Evolutionary conservation across 2,329 filamentous ascomycete genomes (phyloP).

Genomic region (Aureobasidium lini): DNA sequence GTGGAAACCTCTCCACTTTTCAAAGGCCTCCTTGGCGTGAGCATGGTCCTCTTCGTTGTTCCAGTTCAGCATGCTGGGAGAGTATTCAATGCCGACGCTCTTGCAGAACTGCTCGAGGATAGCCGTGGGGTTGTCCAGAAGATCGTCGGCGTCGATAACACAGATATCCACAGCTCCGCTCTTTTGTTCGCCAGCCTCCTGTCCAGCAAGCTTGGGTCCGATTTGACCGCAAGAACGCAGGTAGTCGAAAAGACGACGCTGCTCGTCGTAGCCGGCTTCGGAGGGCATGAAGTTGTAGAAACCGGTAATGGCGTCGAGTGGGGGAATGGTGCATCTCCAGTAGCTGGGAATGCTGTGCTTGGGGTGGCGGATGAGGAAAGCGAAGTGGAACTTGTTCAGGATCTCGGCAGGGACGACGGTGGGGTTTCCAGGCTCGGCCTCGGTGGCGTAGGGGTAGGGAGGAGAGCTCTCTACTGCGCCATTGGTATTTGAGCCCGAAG

Average conservation of each 20-base stretch:
- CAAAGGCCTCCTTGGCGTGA: conserved; percentile 67
- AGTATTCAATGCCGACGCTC: conserved; percentile 70
- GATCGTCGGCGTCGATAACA: conserved; percentile 86
- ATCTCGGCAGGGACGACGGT: conserved; percentile 71
- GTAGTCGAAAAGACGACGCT: conserved; percentile 82
- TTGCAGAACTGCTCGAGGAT: conserved; percentile 75
- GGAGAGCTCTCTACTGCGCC: conserved; percentile 23
- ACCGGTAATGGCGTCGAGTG: conserved; percentile 71
- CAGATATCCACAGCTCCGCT: conserved; percentile 56
- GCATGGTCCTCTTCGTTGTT: conserved; percentile 63
- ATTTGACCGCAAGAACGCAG: conserved; percentile 62
- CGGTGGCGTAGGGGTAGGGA: conserved; percentile 53
- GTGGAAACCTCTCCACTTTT: conserved; percentile 97
- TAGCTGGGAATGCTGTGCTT: conserved; percentile 85
- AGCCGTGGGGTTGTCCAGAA: conserved; percentile 74
- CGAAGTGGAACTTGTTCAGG: conserved; percentile 79
- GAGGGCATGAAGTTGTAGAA: conserved; percentile 80
- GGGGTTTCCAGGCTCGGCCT: conserved; percentile 64
- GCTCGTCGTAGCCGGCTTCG: conserved; percentile 86
- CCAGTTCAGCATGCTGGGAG: conserved; percentile 76
- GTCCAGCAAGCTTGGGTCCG: conserved; percentile 55
- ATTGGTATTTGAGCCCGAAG: conserved; percentile 20
- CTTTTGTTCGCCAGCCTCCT: conserved; percentile 19
- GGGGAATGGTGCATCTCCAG: conserved; percentile 88
- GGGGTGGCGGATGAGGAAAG: conserved; percentile 96